Evolutionary conservation across 495 filamentous ascomycete genomes (phyloP).

Genomic region (Penicillium samsonianum): DNA sequence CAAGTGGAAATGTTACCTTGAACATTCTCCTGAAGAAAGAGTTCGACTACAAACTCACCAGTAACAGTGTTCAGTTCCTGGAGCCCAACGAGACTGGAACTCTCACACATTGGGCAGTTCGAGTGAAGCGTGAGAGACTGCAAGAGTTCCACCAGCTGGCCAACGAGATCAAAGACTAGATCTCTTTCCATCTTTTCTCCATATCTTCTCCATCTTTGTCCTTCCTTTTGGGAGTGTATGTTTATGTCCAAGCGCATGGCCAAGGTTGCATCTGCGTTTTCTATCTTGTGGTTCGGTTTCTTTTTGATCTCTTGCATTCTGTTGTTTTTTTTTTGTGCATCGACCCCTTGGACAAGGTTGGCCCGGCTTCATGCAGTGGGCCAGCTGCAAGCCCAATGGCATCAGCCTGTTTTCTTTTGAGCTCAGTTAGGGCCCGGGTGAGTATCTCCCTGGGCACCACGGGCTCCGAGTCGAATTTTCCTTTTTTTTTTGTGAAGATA

Average conservation of each 20-base stretch:
- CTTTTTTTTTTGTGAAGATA: background rate
- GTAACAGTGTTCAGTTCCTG: slow-evolving; percentile 58
- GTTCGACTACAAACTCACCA: slow-evolving; percentile 55
- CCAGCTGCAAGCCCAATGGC: background rate
- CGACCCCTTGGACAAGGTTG: background rate
- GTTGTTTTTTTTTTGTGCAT: background rate
- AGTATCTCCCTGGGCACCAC: background rate
- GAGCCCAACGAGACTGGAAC: slow-evolving; percentile 52
- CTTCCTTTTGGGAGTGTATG: slow-evolving; percentile 8
- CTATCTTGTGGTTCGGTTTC: background rate
- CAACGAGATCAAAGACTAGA: slow-evolving; percentile 28
- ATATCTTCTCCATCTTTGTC: slow-evolving; percentile 2
- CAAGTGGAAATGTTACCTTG: slow-evolving; percentile 66
- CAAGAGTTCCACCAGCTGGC: slow-evolving; percentile 38
- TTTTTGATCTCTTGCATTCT: background rate
- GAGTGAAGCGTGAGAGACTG: slow-evolving; percentile 58
- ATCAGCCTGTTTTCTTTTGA: background rate
- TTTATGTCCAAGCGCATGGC: slow-evolving; percentile 14
- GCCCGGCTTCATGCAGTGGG: background rate
- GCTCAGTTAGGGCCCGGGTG: background rate
- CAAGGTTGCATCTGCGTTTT: slow-evolving; percentile 5
- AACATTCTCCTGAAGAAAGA: slow-evolving; percentile 63
- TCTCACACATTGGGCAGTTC: slow-evolving; percentile 64
- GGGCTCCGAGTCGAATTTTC: background rate
- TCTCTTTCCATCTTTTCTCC: background rate